Conservation (phyloP, 2,329 filamentous ascomycete genomes). For the Colletotrichum magnum region DNA sequence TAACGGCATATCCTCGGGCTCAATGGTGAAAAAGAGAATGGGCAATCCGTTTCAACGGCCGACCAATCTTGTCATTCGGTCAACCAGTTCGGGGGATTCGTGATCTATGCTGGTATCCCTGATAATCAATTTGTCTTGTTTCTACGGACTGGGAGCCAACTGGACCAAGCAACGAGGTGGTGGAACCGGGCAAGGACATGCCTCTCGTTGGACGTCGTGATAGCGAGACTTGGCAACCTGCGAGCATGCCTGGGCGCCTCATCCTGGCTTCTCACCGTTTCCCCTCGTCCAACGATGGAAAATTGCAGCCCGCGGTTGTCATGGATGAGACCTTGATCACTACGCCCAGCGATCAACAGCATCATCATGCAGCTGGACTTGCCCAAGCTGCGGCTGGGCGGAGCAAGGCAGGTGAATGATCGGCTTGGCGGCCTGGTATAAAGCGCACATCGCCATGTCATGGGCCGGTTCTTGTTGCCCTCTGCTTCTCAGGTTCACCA, state of each 20-base stretch:
- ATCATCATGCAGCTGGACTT: slow-evolving; percentile 24
- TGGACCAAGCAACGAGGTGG: no score
- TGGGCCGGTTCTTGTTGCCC: background rate
- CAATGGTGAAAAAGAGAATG: slow-evolving; percentile 10
- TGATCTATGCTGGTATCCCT: no score
- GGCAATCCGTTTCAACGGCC: background rate
- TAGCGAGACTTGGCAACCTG: no score
- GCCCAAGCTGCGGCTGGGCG: background rate
- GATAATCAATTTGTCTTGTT: background rate
- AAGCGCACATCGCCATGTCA: background rate
- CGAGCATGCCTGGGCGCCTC: no score
- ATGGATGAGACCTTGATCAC: no score
- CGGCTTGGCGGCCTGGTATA: slow-evolving; percentile 21
- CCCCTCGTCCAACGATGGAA: background rate
- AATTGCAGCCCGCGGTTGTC: background rate
- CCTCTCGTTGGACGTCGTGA: no score
- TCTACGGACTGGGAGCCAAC: fast-evolving
- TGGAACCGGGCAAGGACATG: no score
- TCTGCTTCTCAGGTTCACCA: background rate
- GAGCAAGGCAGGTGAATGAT: slow-evolving; percentile 9
- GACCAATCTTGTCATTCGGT: slow-evolving; percentile 2
- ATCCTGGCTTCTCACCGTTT: no score
- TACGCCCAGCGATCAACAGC: slow-evolving; percentile 4
- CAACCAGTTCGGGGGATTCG: background rate
- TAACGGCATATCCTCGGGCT: background rate